phyloP scores from a whole-genome alignment of 2,329 filamentous ascomycete species.

The Metarhizium sp. region DNA sequence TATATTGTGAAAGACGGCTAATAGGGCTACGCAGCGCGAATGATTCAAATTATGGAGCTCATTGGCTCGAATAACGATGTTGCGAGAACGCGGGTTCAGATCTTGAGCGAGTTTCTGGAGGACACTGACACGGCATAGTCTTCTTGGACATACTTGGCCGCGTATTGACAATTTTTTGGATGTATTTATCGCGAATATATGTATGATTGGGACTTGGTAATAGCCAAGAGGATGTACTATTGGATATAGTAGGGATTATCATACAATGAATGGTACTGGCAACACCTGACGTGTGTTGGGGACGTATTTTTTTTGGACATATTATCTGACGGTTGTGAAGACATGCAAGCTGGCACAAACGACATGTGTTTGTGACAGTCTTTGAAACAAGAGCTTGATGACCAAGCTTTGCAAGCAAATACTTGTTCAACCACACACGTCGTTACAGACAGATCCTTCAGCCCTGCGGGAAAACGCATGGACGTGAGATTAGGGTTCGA shows the following conservation, averaged over 20 bases:
- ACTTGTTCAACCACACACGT: too few relatives aligned
- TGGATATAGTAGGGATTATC: neutral
- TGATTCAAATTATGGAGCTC: slow-evolving; percentile 54
- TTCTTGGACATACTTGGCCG: neutral
- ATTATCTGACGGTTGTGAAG: too few relatives aligned
- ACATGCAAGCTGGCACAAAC: too few relatives aligned
- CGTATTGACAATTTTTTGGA: neutral
- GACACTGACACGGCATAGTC: neutral
- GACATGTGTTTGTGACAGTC: too few relatives aligned
- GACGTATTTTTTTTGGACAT: too few relatives aligned
- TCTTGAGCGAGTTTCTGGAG: slow-evolving; percentile 44
- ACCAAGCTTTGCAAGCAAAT: too few relatives aligned
- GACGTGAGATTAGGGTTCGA: too few relatives aligned
- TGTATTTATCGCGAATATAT: neutral
- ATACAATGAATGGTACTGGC: neutral
- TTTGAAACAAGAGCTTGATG: too few relatives aligned
- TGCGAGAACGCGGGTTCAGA: slow-evolving; percentile 48
- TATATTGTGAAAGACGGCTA: neutral
- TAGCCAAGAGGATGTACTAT: neutral
- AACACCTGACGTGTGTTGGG: neutral
- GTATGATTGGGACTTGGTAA: neutral
- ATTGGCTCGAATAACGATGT: slow-evolving; percentile 52
- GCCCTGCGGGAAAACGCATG: too few relatives aligned
- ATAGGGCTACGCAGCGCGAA: slow-evolving; percentile 33
- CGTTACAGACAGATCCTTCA: too few relatives aligned